Evolutionary conservation across 768 basidiomycete genomes (phyloP).

Genomic region (Suillus fuscotomentosus): DNA sequence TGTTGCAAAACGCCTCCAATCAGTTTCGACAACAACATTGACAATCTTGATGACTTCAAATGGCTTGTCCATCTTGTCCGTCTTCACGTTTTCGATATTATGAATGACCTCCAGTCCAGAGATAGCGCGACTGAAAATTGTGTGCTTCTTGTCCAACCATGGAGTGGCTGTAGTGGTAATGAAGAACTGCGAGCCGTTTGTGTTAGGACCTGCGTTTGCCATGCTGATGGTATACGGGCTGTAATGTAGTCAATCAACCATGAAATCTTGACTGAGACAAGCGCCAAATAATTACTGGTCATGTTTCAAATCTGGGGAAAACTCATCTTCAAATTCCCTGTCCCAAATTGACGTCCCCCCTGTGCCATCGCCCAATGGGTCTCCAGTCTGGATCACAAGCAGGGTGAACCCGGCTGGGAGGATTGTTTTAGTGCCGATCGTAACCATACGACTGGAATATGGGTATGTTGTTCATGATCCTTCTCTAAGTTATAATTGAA

Average conservation of each 20-base stretch:
- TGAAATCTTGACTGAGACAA: not conserved
- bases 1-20: constrained; percentile 31
- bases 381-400: constrained; percentile 86
- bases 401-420: constrained; percentile 13
- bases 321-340: constrained; percentile 89
- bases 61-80: constrained; percentile 82
- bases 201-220: constrained; percentile 89
- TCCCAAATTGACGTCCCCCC: constrained; percentile 93
- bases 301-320: constrained; percentile 84
- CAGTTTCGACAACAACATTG: constrained; percentile 53
- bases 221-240: constrained; percentile 96
- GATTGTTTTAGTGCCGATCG: constrained; percentile 27
- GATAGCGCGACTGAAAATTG: constrained; percentile 88
- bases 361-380: constrained; percentile 92
- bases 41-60: constrained; percentile 92
- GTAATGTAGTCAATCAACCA: constrained; percentile 9
- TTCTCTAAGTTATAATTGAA: constrained; percentile 46
- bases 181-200: constrained; percentile 98
- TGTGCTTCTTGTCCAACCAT: constrained; percentile 91
- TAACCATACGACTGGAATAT: constrained; percentile 26
- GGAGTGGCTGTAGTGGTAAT: constrained; percentile 94
- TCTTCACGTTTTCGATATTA: constrained; percentile 87
- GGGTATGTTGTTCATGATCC: constrained; percentile 51
- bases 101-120: constrained; percentile 90
- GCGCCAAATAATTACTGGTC: constrained; percentile 58